Percentiles rank a stretch among this genome's conserved stretches.
phyloP scores from a whole-genome alignment of 805 yeast genomes.

The Yarrowia divulgata region DNA sequence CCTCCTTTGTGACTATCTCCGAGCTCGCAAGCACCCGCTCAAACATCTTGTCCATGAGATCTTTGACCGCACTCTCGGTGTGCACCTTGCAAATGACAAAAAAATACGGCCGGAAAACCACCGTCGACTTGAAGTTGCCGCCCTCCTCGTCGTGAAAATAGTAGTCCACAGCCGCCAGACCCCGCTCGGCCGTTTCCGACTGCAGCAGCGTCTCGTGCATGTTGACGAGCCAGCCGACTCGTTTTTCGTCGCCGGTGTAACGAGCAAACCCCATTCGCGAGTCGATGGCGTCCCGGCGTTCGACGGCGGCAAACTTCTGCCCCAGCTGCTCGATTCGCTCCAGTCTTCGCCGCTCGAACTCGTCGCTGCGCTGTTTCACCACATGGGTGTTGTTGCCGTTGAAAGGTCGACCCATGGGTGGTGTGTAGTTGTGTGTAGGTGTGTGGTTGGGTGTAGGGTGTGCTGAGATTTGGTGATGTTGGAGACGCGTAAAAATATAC shows the following conservation, averaged over 20 bases:
- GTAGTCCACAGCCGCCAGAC: conserved; percentile 88
- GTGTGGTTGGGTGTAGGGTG: neutral
- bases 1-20: conserved; percentile 71
- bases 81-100: conserved; percentile 69
- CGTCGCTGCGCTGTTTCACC: conserved; percentile 34
- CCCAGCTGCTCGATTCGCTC: conserved; percentile 19
- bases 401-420: conserved; percentile 33
- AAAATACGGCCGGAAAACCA: conserved; percentile 87
- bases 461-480: neutral
- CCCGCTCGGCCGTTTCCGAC: conserved; percentile 64
- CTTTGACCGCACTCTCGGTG: conserved; percentile 81
- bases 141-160: conserved; percentile 97
- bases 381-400: conserved; percentile 37
- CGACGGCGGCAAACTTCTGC: conserved; percentile 39
- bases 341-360: conserved; percentile 42
- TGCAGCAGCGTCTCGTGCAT: conserved; percentile 73
- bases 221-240: conserved; percentile 89
- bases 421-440: conserved; percentile 1
- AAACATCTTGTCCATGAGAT: conserved; percentile 70
- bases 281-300: conserved; percentile 66
- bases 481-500: conserved; percentile 15
- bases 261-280: conserved; percentile 87
- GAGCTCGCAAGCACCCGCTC: conserved; percentile 69
- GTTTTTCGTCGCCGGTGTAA: conserved; percentile 67
- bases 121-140: conserved; percentile 87